phyloP scores from a whole-genome alignment of 2,329 filamentous ascomycete species.

The Tolypocladium endophyticum region DNA sequence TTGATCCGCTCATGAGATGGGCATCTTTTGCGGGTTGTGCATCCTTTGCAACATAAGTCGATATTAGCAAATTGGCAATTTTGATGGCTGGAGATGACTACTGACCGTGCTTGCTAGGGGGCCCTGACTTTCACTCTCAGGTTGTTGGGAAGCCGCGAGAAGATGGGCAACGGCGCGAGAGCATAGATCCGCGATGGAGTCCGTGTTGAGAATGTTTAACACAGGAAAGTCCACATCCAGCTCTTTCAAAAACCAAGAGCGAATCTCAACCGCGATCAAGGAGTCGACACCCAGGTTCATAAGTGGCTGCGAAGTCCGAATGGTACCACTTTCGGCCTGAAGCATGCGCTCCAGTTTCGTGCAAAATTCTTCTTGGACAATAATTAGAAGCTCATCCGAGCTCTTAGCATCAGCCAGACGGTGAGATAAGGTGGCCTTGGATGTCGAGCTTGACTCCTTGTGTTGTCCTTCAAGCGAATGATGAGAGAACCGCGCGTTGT shows the following conservation, averaged over 20 bases:
- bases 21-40: neutral
- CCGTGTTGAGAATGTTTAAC: conserved; percentile 21
- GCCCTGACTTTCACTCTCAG: neutral
- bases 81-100: neutral
- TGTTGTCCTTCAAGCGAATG: neutral
- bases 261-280: conserved; percentile 24
- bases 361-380: neutral
- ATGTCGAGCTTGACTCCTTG: neutral
- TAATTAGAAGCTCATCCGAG: neutral
- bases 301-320: neutral
- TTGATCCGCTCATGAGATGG: neutral
- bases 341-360: conserved; percentile 1
- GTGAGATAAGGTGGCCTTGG: neutral
- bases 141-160: neutral
- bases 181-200: conserved; percentile 7
- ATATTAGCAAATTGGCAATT: neutral
- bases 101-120: neutral
- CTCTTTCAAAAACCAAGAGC: conserved; percentile 38
- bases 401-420: neutral
- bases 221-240: conserved; percentile 32
- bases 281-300: conserved; percentile 18
- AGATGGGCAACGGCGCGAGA: conserved; percentile 1
- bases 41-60: neutral
- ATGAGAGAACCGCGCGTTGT: neutral
- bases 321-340: neutral